phyloP scores from a whole-genome alignment of 495 filamentous ascomycete genomes.

The Trichoderma reesei region DNA sequence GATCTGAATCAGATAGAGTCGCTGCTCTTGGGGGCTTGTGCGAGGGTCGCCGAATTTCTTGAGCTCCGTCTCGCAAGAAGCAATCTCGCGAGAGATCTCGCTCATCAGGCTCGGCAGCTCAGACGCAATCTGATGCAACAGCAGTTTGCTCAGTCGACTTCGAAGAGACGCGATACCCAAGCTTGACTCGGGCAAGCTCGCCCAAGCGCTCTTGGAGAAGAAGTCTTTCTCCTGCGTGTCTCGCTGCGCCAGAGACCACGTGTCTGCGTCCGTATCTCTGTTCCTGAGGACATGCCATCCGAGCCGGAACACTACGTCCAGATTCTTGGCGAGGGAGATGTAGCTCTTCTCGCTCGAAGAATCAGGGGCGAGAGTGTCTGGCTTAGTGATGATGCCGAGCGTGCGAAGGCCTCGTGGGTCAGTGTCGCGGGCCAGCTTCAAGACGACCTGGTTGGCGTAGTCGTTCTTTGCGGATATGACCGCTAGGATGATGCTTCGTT shows the following conservation, averaged over 20 bases:
- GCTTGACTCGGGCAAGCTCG: slow-evolving; percentile 15
- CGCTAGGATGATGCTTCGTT: slow-evolving; percentile 52
- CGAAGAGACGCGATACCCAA: slow-evolving; percentile 42
- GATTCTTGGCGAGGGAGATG: slow-evolving; percentile 47
- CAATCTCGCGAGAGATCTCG: slow-evolving; percentile 40
- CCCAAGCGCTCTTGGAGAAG: slow-evolving; percentile 37
- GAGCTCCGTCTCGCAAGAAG: slow-evolving; percentile 25
- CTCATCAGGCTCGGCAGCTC: slow-evolving; percentile 50
- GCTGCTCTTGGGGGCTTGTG: slow-evolving; percentile 39
- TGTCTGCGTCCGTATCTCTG: slow-evolving; percentile 22
- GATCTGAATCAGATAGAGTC: slow-evolving; percentile 40
- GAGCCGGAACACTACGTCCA: slow-evolving; percentile 50
- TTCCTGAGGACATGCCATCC: slow-evolving; percentile 69
- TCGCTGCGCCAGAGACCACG: slow-evolving; percentile 23
- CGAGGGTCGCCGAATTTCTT: slow-evolving; percentile 40
- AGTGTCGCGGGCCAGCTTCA: slow-evolving; percentile 62
- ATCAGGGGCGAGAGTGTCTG: slow-evolving; percentile 48
- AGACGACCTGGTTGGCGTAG: slow-evolving; percentile 50
- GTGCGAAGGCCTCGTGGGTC: slow-evolving; percentile 68
- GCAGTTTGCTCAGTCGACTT: slow-evolving; percentile 43
- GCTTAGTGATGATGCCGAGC: slow-evolving; percentile 80
- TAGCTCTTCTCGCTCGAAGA: slow-evolving; percentile 42
- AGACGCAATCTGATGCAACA: slow-evolving; percentile 43
- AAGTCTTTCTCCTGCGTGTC: slow-evolving; percentile 32
- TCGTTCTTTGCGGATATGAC: slow-evolving; percentile 58